phyloP scores from a whole-genome alignment of 106 monocot genomes.

The Acanthochlamys bracteata region DNA sequence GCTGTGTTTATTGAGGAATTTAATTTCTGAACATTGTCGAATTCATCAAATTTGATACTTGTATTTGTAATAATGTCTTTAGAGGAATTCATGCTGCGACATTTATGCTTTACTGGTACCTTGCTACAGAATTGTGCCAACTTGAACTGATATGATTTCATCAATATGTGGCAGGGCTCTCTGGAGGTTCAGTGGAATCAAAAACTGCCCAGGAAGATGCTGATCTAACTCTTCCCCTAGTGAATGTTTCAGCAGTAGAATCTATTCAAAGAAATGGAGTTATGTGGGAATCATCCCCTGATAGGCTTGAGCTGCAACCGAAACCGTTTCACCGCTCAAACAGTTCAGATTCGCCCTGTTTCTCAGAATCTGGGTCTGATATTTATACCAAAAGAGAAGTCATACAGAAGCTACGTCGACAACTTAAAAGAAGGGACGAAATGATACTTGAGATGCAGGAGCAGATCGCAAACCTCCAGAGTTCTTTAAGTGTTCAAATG shows the following conservation, averaged over 20 bases:
- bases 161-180: conserved; percentile 2
- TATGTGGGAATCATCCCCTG: conserved; percentile 29
- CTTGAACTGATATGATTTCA: too few relatives aligned
- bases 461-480: conserved; percentile 27
- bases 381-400: conserved; percentile 34
- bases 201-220: conserved; percentile 18
- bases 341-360: conserved; percentile 31
- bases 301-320: conserved; percentile 25
- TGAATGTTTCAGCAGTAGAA: conserved; percentile 12
- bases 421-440: conserved; percentile 37
- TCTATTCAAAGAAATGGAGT: conserved; percentile 18
- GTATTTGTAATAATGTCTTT: too few relatives aligned
- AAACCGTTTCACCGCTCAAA: conserved; percentile 30
- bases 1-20: too few relatives aligned
- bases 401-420: conserved; percentile 35
- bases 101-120: too few relatives aligned
- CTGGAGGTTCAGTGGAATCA: conserved; percentile 7
- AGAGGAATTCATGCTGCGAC: too few relatives aligned
- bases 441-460: conserved; percentile 43
- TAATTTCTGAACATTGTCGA: too few relatives aligned
- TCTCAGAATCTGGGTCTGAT: conserved; percentile 43
- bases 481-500: conserved; percentile 20
- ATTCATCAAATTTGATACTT: too few relatives aligned
- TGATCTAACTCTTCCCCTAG: conserved; percentile 23
- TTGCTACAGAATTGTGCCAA: too few relatives aligned